Conservation (phyloP, 2,329 filamentous ascomycete genomes). For the Mycosphaerella sp. region DNA sequence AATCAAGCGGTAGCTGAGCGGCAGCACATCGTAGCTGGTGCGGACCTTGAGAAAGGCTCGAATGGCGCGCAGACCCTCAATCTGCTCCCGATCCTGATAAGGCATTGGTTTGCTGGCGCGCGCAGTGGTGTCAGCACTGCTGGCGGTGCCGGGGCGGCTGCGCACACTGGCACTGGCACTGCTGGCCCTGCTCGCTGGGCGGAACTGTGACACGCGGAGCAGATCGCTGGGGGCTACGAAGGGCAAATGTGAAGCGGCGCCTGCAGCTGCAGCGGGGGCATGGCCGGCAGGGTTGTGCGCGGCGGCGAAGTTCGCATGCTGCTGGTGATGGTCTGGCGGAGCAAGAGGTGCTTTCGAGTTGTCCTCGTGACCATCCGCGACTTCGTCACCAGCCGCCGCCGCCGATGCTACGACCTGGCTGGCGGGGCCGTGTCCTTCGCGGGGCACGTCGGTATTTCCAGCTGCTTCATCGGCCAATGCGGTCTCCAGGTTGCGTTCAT, state of each 20-base stretch:
- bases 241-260: constrained; percentile 8
- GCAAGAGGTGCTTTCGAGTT: neutral
- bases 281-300: neutral
- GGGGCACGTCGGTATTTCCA: neutral
- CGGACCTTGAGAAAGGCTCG: constrained; percentile 93
- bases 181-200: neutral
- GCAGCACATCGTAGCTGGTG: constrained; percentile 95
- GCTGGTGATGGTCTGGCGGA: neutral
- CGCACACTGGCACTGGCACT: neutral
- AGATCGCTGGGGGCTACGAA: constrained; percentile 20
- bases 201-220: constrained; percentile 8
- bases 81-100: constrained; percentile 65
- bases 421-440: neutral
- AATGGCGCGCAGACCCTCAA: constrained; percentile 74
- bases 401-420: neutral
- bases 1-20: constrained; percentile 91
- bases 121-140: neutral
- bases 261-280: neutral
- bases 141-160: constrained; percentile 1
- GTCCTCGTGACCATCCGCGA: neutral
- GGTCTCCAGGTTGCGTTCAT: neutral
- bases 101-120: constrained; percentile 12
- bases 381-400: neutral
- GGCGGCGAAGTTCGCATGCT: neutral
- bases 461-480: neutral